Percentiles rank a stretch among this genome's conserved stretches.
phyloP scores from a whole-genome alignment of 78 protist species.

The Cyanophora paradoxa region DNA sequence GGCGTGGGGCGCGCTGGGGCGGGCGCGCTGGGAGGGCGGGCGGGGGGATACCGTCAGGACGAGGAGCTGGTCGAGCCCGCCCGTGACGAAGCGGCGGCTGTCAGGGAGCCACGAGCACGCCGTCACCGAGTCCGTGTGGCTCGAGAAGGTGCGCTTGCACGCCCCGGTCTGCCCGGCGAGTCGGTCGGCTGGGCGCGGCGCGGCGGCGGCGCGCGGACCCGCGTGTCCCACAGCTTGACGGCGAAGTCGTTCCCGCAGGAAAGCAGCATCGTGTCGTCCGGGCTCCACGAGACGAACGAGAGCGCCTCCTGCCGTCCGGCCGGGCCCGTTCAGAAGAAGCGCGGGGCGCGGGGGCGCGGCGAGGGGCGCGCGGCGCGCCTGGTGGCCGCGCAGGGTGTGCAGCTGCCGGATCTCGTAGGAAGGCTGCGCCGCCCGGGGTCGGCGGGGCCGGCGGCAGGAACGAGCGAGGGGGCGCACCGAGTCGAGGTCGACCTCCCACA shows the following conservation, averaged over 20 bases:
- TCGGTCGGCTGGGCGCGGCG: no score
- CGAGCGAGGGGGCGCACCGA: no score
- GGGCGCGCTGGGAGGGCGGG: no score
- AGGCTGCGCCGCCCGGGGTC: not conserved
- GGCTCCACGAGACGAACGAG: not conserved
- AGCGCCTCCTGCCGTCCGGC: slow-evolving; percentile 4
- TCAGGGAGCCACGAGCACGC: slow-evolving; percentile 66
- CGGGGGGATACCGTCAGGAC: slow-evolving; percentile 18
- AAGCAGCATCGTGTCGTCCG: slow-evolving; percentile 29
- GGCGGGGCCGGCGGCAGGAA: not conserved
- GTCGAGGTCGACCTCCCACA: slow-evolving; percentile 55
- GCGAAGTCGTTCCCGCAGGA: slow-evolving; percentile 30
- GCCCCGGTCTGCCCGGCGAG: no score
- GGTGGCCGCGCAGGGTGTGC: not conserved
- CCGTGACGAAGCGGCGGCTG: slow-evolving; percentile 41
- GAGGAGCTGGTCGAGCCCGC: slow-evolving; percentile 49
- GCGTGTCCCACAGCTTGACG: slow-evolving; percentile 27
- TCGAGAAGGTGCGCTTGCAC: slow-evolving; percentile 17
- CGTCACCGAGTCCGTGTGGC: slow-evolving; percentile 57
- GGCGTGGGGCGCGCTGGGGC: not conserved
- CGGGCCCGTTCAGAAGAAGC: no score
- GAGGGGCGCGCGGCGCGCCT: not conserved
- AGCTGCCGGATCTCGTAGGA: not conserved
- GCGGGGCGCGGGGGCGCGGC: not conserved
- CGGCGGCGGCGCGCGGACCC: no score